These are phyloP conservation scores for Aspergillus sclerotioniger DNA, from an alignment of 495 filamentous ascomycete genomes.

Conservation along the genomic window DNA sequence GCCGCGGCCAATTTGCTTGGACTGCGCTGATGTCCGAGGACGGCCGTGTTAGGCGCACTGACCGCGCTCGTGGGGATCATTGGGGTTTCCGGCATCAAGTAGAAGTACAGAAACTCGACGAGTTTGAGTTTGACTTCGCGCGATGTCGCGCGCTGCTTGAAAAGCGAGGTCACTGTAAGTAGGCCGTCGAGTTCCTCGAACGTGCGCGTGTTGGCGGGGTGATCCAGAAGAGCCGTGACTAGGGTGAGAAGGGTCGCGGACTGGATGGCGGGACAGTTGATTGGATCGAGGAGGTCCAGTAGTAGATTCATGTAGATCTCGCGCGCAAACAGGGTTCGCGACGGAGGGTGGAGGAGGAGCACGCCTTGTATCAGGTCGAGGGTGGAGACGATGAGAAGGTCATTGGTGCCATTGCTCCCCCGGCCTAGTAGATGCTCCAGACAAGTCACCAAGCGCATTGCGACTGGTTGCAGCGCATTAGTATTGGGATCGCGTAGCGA, in stretches of 20 bases:
- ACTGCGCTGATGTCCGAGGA: conserved; percentile 58
- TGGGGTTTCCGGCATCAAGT: conserved; percentile 88
- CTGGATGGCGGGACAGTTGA: conserved; percentile 88
- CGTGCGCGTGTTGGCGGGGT: conserved; percentile 79
- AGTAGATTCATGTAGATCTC: conserved; percentile 96
- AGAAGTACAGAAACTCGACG: conserved; percentile 96
- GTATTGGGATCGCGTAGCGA: not conserved
- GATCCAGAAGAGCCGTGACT: conserved; percentile 80
- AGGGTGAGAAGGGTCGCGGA: conserved; percentile 84
- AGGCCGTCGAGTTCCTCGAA: conserved; percentile 94
- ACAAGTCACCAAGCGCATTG: conserved; percentile 79
- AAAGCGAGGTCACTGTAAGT: conserved; percentile 87
- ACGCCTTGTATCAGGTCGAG: conserved; percentile 89
- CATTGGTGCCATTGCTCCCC: conserved; percentile 75
- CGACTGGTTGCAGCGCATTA: conserved; percentile 51
- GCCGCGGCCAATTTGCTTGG: conserved; percentile 63
- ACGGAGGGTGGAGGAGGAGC: conserved; percentile 89
- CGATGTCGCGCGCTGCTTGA: conserved; percentile 77
- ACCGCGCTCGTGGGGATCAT: conserved; percentile 42
- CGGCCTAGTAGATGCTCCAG: conserved; percentile 85
- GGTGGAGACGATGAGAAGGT: conserved; percentile 83
- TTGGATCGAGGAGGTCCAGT: conserved; percentile 89
- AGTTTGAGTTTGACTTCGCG: conserved; percentile 89
- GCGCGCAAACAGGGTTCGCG: conserved; percentile 79
- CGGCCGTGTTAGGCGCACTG: conserved; percentile 37